Percentiles rank a stretch among this genome's conserved stretches.
Conservation (phyloP, 306 rosid species). For the Lathyrus tuberosus region DNA sequence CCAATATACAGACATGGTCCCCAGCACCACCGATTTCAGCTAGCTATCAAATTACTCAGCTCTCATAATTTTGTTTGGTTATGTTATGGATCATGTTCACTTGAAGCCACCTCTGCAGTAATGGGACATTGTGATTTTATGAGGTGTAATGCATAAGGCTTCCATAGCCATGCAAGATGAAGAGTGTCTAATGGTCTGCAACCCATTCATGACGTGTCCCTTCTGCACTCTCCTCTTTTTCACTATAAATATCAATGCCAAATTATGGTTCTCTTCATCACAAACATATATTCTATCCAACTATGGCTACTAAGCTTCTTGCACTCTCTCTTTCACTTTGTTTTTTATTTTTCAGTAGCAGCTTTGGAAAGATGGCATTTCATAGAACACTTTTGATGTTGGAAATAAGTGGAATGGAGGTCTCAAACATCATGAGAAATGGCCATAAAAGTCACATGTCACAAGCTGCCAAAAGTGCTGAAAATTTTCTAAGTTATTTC, state of each 20-base stretch:
- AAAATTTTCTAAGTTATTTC: too few relatives aligned
- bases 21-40: too few relatives aligned
- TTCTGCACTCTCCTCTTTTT: background rate
- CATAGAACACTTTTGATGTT: too few relatives aligned
- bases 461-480: too few relatives aligned
- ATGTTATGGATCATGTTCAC: too few relatives aligned
- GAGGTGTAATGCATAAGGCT: constrained; percentile 47
- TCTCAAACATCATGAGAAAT: too few relatives aligned
- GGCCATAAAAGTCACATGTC: too few relatives aligned
- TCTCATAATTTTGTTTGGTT: too few relatives aligned
- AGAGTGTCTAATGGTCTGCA: constrained; percentile 46
- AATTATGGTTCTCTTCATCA: constrained; percentile 35
- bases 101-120: constrained; percentile 38
- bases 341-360: constrained; percentile 44
- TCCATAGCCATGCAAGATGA: constrained; percentile 49
- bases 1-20: too few relatives aligned
- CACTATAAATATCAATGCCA: constrained; percentile 16
- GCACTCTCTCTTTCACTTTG: constrained; percentile 48
- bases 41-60: too few relatives aligned
- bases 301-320: constrained; percentile 51
- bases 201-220: constrained; percentile 41
- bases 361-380: too few relatives aligned
- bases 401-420: too few relatives aligned
- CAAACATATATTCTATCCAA: constrained; percentile 3
- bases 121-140: background rate